phyloP scores from a whole-genome alignment of 2,329 filamentous ascomycete genomes.

The Aaosphaeria pasadenensis region DNA sequence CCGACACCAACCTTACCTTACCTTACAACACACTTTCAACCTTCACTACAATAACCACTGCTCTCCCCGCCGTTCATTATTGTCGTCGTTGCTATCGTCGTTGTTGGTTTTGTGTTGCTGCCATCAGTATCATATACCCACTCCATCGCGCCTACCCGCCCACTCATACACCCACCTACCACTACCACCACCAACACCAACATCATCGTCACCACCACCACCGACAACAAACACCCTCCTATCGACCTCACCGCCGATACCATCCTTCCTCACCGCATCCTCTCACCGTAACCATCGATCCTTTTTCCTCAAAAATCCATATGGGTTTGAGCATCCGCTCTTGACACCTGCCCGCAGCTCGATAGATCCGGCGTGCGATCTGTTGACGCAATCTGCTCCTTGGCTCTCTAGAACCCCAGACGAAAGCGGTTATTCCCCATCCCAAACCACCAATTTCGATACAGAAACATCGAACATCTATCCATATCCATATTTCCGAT shows the following conservation, averaged over 20 bases:
- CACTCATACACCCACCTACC: neutral
- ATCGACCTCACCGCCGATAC: neutral
- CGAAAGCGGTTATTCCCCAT: slow-evolving; percentile 10
- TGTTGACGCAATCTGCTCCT: slow-evolving; percentile 13
- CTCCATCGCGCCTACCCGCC: neutral
- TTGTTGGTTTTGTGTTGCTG: too few relatives aligned
- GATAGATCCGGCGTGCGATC: slow-evolving; percentile 5
- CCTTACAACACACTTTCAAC: neutral
- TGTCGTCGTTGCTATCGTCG: neutral
- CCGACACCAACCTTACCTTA: slow-evolving; percentile 1
- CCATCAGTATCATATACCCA: neutral
- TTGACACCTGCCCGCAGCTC: slow-evolving; percentile 6
- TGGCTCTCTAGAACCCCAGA: slow-evolving; percentile 10
- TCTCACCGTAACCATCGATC: too few relatives aligned
- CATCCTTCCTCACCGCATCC: neutral
- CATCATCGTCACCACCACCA: neutral
- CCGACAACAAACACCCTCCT: neutral
- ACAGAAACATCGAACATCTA: slow-evolving; percentile 10
- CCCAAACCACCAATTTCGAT: slow-evolving; percentile 3
- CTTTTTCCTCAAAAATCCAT: neutral
- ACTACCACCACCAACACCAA: neutral
- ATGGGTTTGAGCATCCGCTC: slow-evolving; percentile 1
- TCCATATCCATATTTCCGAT: slow-evolving; percentile 1
- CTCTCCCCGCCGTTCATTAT: neutral
- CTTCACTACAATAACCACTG: neutral